These are phyloP conservation scores for Podospora conica DNA, from an alignment of 495 filamentous ascomycete genomes.

Conservation along the genomic window DNA sequence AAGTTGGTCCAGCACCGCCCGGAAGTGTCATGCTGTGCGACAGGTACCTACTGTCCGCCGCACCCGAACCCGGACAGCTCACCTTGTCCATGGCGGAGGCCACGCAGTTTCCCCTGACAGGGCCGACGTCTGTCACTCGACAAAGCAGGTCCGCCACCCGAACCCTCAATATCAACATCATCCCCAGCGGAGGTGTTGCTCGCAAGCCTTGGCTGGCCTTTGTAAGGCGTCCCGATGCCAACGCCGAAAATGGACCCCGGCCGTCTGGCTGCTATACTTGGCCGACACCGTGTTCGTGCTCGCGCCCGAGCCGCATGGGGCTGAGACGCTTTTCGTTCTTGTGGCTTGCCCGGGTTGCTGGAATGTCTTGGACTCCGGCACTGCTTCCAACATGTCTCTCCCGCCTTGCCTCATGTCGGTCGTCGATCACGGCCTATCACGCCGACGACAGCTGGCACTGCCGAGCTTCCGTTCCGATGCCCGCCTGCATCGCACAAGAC, in stretches of 20 bases:
- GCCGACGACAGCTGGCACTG: background rate
- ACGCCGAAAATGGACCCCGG: too few species aligned
- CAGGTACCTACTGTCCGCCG: background rate
- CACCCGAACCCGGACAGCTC: background rate
- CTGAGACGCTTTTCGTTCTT: background rate
- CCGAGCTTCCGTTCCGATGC: background rate
- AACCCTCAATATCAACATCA: background rate
- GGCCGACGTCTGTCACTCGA: background rate
- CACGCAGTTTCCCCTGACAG: background rate
- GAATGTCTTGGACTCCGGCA: background rate
- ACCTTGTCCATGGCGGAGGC: background rate
- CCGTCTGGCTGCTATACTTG: too few species aligned
- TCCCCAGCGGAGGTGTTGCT: background rate
- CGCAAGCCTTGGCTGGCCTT: background rate
- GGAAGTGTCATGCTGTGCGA: background rate
- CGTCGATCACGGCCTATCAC: background rate
- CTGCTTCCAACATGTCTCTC: conserved; percentile 1
- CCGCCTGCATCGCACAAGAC: background rate
- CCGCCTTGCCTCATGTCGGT: background rate
- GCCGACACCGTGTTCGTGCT: background rate
- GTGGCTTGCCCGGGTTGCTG: background rate
- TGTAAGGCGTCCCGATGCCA: background rate
- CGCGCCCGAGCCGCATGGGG: background rate
- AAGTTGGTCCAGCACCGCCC: background rate
- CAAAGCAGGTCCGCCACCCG: background rate